Base-by-base conservation (phyloP, 2,329 filamentous ascomycete genomes). In the Lasiodiplodia gonubiensis region DNA sequence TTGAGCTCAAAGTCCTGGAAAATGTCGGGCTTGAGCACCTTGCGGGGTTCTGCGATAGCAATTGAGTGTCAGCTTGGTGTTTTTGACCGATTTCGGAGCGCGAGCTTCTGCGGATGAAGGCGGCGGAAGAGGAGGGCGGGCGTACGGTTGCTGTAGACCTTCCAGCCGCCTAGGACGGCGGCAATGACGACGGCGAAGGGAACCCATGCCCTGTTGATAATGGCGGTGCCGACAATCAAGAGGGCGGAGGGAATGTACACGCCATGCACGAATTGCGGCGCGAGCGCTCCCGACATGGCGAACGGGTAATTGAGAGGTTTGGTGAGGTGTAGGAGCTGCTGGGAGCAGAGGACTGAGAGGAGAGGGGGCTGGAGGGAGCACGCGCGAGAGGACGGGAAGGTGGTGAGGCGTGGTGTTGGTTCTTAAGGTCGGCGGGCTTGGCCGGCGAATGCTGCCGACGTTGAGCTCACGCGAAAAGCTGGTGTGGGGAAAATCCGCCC, bases 1-100 rank as follows among this genome's bases (percentile, higher is more conserved):
- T 91, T 90, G 74, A 99, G 90, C 79, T 92, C 90, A 78, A 97
- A 97, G 68, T 97, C 88, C 80, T 97, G 93, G 87, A 97, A 97
- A 61, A 86, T 86, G 73, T 90, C 89, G 37, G 94, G 93, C 83
- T 94, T 94, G 73, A 99, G 88, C 71, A 95, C 90, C 81, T 92
- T 93, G 80, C 90, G 89, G 70, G 89, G 85, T 78, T 89, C 92
- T 93, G 79, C 49, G 39, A 61, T 63, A 66, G 57, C 59, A 33
- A 35, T 30, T 30, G 33, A 35, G 3, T 7, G 61, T 64, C 39
- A 64, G 61, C 18, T 18, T 33, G 48, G n/a, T 21, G 18, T 10
- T 42, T 23, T 35, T 35, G 35, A 57, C 53, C 52, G 53, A 59
- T 55, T n/a, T 65, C 51, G 63, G 51, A 63, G 49, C 42, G n/a